Evolutionary conservation across 768 basidiomycete species (phyloP), one percentile per base, ranked within the genome.

Genomic region (Pisolithus marmoratus): DNA sequence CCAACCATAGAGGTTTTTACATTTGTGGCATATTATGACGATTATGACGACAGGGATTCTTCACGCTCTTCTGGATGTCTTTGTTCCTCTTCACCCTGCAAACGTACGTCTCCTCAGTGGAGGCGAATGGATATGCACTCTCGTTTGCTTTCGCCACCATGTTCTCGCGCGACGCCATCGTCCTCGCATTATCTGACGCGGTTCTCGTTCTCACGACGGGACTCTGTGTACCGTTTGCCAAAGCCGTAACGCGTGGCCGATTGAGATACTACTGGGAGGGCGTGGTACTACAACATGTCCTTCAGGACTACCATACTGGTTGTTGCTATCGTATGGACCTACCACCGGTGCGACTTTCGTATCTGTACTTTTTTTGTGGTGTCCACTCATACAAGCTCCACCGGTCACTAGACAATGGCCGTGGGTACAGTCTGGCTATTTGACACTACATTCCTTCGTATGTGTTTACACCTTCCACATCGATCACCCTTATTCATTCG

Each of bases 341-440:
- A 90, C 64, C 84, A 94, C 58, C 71, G 87, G 89, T 83, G 54
- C 51, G 74, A 49, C 11, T 58, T 44, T 27, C 14, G 42, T 41
- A 29, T 40, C 17, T 26, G 31, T 43, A 3, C 34, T 8, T 9
- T 15, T 46, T 11, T 53, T 38, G 48, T 44, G 37, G 34, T 19
- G 11, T 20, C n/a, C 31, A 38, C 19, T 46, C 36, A 40, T 40
- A 19, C 7, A 23, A 40, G 31, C 40, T 8, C 46, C 9, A 14
- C 34, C 34, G 14, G 11, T 34, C 34, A 34, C 29, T 5, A 89
- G 93, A 47, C 79, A 93, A 60, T 97, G 94, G 94, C 93, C 92
- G 34, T 97, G 94, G 94, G 94, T 97, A 5, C 94, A 97, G 64
- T 90, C 88, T 5, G 93, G 91, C 6, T 94, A 88, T 67, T 72